Conservation (phyloP, 202 grass and related monocot genomes). For the Digitaria exilis region DNA sequence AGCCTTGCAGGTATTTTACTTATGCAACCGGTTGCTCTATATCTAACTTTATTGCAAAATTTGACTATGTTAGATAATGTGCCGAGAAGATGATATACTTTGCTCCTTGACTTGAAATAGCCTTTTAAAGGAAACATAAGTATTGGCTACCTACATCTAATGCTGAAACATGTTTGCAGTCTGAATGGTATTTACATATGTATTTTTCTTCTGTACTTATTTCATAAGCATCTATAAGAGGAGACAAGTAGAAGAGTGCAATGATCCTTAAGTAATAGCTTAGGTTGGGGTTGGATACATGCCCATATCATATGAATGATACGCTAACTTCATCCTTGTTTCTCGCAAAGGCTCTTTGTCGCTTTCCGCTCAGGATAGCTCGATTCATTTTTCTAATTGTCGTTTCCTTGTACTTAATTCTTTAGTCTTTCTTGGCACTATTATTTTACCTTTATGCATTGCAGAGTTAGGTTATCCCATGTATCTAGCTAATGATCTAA, state of each 20-base stretch:
- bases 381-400: background rate
- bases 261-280: conserved; percentile 25
- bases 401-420: background rate
- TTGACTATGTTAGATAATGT: background rate
- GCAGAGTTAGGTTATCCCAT: background rate
- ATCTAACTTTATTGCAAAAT: background rate
- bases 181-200: background rate
- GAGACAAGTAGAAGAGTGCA: background rate
- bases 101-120: background rate
- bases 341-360: background rate
- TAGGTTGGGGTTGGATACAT: background rate
- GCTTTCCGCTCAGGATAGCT: background rate
- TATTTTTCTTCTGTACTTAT: background rate
- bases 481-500: background rate
- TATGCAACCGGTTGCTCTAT: background rate
- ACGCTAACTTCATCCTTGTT: background rate
- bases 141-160: background rate
- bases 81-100: background rate
- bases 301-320: conserved; percentile 8
- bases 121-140: background rate
- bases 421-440: background rate
- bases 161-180: conserved; percentile 13
- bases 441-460: background rate
- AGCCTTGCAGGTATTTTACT: conserved; percentile 68
- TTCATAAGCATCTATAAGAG: conserved; percentile 7